Percentiles rank a stretch among this genome's conserved stretches.
Conservation (phyloP, 352 stramenopile genomes). For the Plasmopara muralis region DNA sequence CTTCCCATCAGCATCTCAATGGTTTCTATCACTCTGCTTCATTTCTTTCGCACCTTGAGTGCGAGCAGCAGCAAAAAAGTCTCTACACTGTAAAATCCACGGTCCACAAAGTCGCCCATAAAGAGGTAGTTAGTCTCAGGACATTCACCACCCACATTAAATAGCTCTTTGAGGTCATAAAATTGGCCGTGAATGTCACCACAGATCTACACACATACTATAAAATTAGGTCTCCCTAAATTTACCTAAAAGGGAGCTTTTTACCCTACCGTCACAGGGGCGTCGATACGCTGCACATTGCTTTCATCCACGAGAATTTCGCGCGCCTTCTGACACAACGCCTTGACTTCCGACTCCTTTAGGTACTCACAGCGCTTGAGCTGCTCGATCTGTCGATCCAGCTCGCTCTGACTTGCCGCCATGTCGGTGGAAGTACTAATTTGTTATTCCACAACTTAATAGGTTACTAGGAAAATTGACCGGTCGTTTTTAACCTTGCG, state of each 20-base stretch:
- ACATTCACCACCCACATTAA: constrained; percentile 97
- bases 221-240: constrained; percentile 9
- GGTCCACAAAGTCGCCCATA: constrained; percentile 99
- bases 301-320: constrained; percentile 99
- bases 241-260: constrained; percentile 2
- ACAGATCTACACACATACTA: constrained; percentile 86
- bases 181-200: constrained; percentile 99
- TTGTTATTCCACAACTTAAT: constrained; percentile 7
- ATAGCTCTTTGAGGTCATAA: constrained; percentile 98
- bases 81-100: constrained; percentile 99
- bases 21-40: neutral
- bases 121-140: constrained; percentile 99
- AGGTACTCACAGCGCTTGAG: constrained; percentile 97
- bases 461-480: constrained; percentile 3
- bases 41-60: constrained; percentile 89
- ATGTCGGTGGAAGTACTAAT: constrained; percentile 23
- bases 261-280: constrained; percentile 94
- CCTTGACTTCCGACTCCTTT: constrained; percentile 97
- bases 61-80: constrained; percentile 97
- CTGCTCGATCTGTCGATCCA: constrained; percentile 86
- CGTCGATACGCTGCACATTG: constrained; percentile 99
- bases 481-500: constrained; percentile 18
- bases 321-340: constrained; percentile 94
- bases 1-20: neutral
- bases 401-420: constrained; percentile 76